Base-by-base conservation (phyloP, 2,329 filamentous ascomycete genomes). In the Thermothelomyces thermophilus region DNA sequence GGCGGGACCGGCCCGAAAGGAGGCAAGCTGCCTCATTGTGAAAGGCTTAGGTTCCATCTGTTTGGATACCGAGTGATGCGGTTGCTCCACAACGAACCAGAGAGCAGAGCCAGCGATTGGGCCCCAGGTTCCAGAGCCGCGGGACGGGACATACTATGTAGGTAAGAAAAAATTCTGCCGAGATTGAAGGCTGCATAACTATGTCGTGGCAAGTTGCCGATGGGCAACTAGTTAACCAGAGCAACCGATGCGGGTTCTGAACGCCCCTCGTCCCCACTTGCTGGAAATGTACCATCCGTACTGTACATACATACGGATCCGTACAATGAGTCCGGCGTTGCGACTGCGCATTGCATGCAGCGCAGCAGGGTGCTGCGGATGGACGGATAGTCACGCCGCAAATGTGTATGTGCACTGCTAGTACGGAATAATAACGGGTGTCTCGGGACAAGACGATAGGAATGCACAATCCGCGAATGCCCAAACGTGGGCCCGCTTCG, bases 121-220 rank as follows among this genome's bases (percentile, higher is more conserved):
- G 31, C 36, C 26, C 31, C 16, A 9, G 26, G 20, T 47, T 41
- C 51, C 51, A 34, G 47, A 17, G 26, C 34, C 42, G 22, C 41
- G 36, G 46, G 34, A 16, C 20, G 14, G 31, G 33, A n/a, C n/a
- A n/a, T n/a, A n/a, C n/a, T n/a, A n/a, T n/a, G n/a, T n/a, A n/a
- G n/a, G n/a, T n/a, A n/a, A n/a, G n/a, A n/a, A n/a, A n/a, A n/a
- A 35, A 20, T 19, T 41, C 34, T 24, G 26, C 43, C 30, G 16
- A n/a, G n/a, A n/a, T 22, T 41, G 35, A 36, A 36, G 8, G 17
- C 17, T 10, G 13, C 4, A 19, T 8, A n/a, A n/a, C 19, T 36
- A 22, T 36, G 47, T 54, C 52, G 52, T 54, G 52, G 52, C 52
- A 43, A 37, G 17, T 20, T 48, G 35, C 26, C 26, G 48, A 51